Base-by-base conservation (phyloP, 768 basidiomycete species). In the Boletus subcaerulescens region DNA sequence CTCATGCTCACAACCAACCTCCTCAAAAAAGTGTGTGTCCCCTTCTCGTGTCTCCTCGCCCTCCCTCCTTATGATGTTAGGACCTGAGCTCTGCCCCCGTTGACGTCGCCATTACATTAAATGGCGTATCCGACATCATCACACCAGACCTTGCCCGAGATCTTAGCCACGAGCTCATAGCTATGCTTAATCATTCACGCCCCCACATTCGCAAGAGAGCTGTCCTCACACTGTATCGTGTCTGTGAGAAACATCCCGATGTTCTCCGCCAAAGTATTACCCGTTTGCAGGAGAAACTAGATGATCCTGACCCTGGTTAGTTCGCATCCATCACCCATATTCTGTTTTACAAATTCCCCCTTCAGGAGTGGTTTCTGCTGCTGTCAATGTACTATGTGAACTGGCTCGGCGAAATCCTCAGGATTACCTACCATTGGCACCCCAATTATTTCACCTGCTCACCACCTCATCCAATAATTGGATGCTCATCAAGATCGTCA, bases 401-500 rank as follows among this genome's bases (percentile, higher is more conserved):
- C 79, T 98, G 36, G 89, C 91, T 13, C 82, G 91, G 53, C 77
- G 81, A 43, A 86, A 86, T 57, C 93, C 95, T 9, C 73, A 76
- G 55, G 89, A 90, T 56, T 94, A 93, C 66, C 78, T 99, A 9
- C 77, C 85, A 4, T 73, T 99, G 39, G 97, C 96, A 3, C 97
- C 97, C 11, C 90, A 91, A 62, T 71, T 98, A 50, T 99, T 98
- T 71, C 92, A 91, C 64, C 80, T 98, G 12, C 75, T 99, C 55
- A 97, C 93, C 0, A 93, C 87, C 3, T 93, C 93, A 12, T 89
- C 91, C 11, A 98, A 99, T 71, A 99, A 99, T 64, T 99, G 97
- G 97, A 96, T 98, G 92, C 80, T 99, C 55, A 99, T 99, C 71
- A 99, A 99, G 74, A 88, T 98, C 50, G 86, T 98, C 68, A 99